Conservation (phyloP, 345 rosid genomes). For the Dovyalis caffra region DNA sequence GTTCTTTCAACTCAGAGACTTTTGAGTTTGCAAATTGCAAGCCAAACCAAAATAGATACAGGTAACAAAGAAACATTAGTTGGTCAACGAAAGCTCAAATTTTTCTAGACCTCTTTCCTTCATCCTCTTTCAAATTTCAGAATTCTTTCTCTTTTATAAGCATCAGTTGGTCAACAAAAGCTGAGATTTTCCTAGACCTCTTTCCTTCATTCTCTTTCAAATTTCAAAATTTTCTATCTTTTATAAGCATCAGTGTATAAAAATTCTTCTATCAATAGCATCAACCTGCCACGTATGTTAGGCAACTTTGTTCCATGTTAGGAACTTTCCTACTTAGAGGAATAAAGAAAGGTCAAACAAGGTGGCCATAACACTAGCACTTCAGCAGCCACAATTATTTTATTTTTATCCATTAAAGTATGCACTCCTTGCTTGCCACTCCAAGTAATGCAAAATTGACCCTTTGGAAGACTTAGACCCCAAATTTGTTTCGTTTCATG, state of each 20-base stretch:
- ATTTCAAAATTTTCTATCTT: too few relatives aligned
- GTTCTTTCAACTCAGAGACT: too few relatives aligned
- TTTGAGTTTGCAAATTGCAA: too few relatives aligned
- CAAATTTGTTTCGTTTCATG: neutral
- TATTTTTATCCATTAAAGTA: neutral
- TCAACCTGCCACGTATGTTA: neutral
- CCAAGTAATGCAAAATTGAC: conserved; percentile 10
- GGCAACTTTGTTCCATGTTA: neutral
- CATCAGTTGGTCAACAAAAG: neutral
- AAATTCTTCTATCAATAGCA: neutral
- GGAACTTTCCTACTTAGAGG: neutral
- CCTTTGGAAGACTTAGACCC: neutral
- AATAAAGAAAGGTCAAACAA: neutral
- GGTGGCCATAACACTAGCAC: too few relatives aligned
- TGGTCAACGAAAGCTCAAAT: neutral
- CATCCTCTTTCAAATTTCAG: too few relatives aligned
- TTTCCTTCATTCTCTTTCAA: too few relatives aligned
- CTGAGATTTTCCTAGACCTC: neutral
- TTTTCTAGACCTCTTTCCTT: too few relatives aligned
- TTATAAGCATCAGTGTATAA: too few relatives aligned
- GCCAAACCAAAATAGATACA: neutral
- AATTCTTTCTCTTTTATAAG: too few relatives aligned
- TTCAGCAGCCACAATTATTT: neutral
- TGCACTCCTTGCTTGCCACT: conserved; percentile 17
- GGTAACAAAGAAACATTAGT: neutral